Conservation (phyloP, 2,329 filamentous ascomycete species). For the Metarhizium rileyi region DNA sequence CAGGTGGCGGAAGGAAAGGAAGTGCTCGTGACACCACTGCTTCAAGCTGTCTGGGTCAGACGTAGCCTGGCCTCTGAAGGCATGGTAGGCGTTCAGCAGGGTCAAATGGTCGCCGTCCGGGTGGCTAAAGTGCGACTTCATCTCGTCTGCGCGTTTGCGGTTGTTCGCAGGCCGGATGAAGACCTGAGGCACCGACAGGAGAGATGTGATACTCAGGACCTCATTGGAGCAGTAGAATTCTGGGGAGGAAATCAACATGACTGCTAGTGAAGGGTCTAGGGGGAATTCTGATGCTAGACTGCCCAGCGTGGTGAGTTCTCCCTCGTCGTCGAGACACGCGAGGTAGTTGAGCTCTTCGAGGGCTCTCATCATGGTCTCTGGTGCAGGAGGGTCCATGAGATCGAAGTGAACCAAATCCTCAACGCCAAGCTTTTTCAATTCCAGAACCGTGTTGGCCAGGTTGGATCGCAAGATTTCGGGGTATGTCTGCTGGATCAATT, state of each 20-base stretch:
- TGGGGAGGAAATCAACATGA: constrained; percentile 95
- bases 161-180: constrained; percentile 81
- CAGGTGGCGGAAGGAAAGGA: constrained; percentile 79
- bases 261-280: constrained; percentile 83
- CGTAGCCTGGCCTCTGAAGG: constrained; percentile 68
- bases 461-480: constrained; percentile 94
- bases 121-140: constrained; percentile 91
- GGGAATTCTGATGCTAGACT: constrained; percentile 89
- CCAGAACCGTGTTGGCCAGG: constrained; percentile 85
- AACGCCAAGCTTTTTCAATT: constrained; percentile 94
- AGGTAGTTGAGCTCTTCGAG: constrained; percentile 97
- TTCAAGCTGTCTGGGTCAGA: constrained; percentile 58
- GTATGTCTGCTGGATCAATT: constrained; percentile 94
- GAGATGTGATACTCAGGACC: constrained; percentile 86
- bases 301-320: constrained; percentile 79
- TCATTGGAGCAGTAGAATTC: constrained; percentile 99
- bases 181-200: constrained; percentile 89
- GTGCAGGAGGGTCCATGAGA: constrained; percentile 94
- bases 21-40: constrained; percentile 96
- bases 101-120: constrained; percentile 92
- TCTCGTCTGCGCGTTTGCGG: constrained; percentile 88
- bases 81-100: constrained; percentile 94
- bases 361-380: constrained; percentile 96
- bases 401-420: constrained; percentile 97
- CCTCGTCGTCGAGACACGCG: constrained; percentile 91